These are phyloP conservation scores for Tricholoma sp. DNA, from an alignment of 768 basidiomycete species.

Conservation along the genomic window DNA sequence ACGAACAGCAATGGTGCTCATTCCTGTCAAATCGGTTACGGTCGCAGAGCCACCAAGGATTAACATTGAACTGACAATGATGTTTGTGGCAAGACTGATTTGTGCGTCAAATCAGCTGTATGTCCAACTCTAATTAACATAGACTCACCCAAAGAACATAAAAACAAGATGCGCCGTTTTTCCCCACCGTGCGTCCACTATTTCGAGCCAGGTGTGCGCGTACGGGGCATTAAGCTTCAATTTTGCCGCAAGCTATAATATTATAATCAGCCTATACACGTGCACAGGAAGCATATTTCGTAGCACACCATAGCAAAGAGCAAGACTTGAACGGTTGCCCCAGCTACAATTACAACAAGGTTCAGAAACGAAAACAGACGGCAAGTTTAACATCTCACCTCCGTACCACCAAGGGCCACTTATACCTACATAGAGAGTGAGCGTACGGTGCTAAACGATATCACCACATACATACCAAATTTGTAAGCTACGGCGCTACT, in stretches of 20 bases:
- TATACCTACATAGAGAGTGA: background rate
- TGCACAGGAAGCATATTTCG: background rate
- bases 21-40: slow-evolving; percentile 83
- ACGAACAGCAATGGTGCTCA: slow-evolving; percentile 75
- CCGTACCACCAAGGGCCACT: slow-evolving; percentile 87
- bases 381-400: slow-evolving; percentile 12
- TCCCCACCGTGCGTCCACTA: slow-evolving; percentile 80
- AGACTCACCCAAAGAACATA: slow-evolving; percentile 75
- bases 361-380: background rate
- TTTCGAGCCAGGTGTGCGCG: slow-evolving; percentile 86
- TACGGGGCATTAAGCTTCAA: slow-evolving; percentile 88
- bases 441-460: background rate
- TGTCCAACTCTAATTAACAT: background rate
- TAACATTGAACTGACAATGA: slow-evolving; percentile 87
- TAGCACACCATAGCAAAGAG: slow-evolving; percentile 74
- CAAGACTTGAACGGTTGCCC: slow-evolving; percentile 83
- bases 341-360: slow-evolving; percentile 28
- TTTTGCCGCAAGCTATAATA: slow-evolving; percentile 72
- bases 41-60: slow-evolving; percentile 82
- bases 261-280: background rate
- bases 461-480: slow-evolving; percentile 58
- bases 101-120: background rate
- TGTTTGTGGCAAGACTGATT: slow-evolving; percentile 73
- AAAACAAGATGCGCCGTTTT: slow-evolving; percentile 73
- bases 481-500: slow-evolving; percentile 82